Conservation (phyloP, 352 stramenopile genomes). For the Achlya hypogyna region DNA sequence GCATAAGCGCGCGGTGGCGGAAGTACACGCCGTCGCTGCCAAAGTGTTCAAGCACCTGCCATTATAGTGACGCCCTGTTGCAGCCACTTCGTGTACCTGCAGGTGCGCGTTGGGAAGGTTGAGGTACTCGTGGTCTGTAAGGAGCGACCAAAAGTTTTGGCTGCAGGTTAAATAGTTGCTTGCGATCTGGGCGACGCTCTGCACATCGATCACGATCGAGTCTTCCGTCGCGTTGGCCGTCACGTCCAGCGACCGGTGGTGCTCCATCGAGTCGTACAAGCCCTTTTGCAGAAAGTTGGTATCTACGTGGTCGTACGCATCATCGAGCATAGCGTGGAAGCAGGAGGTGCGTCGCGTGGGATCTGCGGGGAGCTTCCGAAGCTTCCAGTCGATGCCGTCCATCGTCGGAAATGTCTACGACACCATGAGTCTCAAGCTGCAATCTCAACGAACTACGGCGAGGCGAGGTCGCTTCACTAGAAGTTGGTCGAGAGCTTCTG, state of each 20-base stretch:
- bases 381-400: conserved; percentile 3
- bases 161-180: conserved; percentile 9
- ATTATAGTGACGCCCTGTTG: background rate
- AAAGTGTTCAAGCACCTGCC: background rate
- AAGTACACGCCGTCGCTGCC: background rate
- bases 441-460: background rate
- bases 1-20: background rate
- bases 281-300: background rate
- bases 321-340: conserved; percentile 1
- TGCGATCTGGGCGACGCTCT: background rate
- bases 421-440: background rate
- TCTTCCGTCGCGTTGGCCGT: background rate
- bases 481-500: background rate
- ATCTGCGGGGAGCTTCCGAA: background rate
- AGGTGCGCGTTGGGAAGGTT: conserved; percentile 3
- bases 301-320: conserved; percentile 3
- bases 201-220: background rate
- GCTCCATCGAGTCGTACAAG: background rate
- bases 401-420: conserved; percentile 3
- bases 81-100: background rate
- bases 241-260: background rate
- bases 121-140: background rate
- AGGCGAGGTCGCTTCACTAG: background rate
- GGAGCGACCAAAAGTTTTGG: conserved; percentile 4
- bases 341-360: background rate